These are phyloP conservation scores for Grigorovia yakushimaensis DNA, from an alignment of 805 yeast species.

Conservation along the genomic window DNA sequence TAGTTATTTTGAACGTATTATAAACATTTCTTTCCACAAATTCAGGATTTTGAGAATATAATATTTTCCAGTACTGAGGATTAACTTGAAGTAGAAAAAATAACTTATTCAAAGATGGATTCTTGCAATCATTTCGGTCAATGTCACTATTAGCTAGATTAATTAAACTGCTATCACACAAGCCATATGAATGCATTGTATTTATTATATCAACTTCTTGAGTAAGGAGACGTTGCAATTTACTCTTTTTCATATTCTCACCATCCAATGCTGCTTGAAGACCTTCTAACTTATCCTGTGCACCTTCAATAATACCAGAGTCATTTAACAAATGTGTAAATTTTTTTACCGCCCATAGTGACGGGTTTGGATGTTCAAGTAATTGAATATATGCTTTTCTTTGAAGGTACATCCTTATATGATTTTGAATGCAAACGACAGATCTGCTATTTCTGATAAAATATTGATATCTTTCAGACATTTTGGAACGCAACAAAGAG, in stretches of 20 bases:
- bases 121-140: conserved; percentile 5
- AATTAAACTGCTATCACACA: conserved; percentile 17
- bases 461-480: conserved; percentile 31
- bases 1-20: conserved; percentile 22
- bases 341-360: conserved; percentile 61
- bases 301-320: conserved; percentile 62
- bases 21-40: conserved; percentile 23
- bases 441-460: conserved; percentile 48
- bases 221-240: conserved; percentile 62
- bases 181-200: conserved; percentile 63
- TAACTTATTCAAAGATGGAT: conserved; percentile 51
- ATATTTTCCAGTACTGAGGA: conserved; percentile 55
- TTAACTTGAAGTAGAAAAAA: conserved; percentile 80
- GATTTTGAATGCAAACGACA: conserved; percentile 65
- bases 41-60: conserved; percentile 34
- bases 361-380: conserved; percentile 63
- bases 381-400: conserved; percentile 66
- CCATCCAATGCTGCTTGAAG: conserved; percentile 59
- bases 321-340: conserved; percentile 71
- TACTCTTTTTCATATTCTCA: conserved; percentile 60
- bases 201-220: conserved; percentile 72
- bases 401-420: conserved; percentile 55
- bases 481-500: conserved; percentile 29
- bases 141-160: conserved; percentile 1
- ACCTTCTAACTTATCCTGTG: conserved; percentile 60